Conservation (phyloP, 257 asterid genomes). For the Ajuga chamaepitys region DNA sequence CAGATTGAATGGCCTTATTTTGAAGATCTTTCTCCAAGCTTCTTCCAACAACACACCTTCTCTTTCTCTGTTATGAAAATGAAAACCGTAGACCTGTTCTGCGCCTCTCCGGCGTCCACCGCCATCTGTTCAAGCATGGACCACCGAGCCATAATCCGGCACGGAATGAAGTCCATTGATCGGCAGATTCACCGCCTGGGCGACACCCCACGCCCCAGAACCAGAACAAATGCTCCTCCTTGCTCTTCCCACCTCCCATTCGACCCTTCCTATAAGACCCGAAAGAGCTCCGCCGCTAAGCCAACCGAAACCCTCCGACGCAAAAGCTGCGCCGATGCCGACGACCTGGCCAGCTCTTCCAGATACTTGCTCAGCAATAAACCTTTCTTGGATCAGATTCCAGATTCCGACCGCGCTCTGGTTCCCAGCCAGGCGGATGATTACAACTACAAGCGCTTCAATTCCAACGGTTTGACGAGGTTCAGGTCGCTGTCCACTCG, state of each 20-base stretch:
- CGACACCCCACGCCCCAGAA: slow-evolving; percentile 13
- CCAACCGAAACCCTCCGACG: slow-evolving; percentile 32
- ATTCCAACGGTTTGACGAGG: slow-evolving; percentile 15
- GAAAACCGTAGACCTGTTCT: slow-evolving; percentile 68
- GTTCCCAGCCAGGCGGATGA: slow-evolving; percentile 14
- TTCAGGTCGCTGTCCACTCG: slow-evolving; percentile 43
- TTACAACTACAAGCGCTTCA: slow-evolving; percentile 9
- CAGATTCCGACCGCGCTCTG: slow-evolving; percentile 20
- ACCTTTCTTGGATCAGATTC: slow-evolving; percentile 27
- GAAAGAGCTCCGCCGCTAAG: slow-evolving; percentile 20
- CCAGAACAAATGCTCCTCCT: slow-evolving; percentile 26
- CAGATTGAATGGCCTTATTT: slow-evolving; percentile 19
- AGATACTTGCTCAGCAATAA: slow-evolving; percentile 39
- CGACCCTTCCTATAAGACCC: slow-evolving; percentile 36
- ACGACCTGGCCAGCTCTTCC: slow-evolving; percentile 36
- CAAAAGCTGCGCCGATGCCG: slow-evolving; percentile 63
- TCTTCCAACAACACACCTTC: background rate
- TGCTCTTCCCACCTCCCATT: slow-evolving; percentile 59
- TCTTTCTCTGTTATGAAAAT: slow-evolving; percentile 27
- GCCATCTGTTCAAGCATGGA: slow-evolving; percentile 84
- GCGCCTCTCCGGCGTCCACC: slow-evolving; percentile 84
- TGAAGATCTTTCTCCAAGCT: slow-evolving; percentile 21
- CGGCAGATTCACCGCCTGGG: slow-evolving; percentile 31
- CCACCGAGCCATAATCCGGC: slow-evolving; percentile 45
- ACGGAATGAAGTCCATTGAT: slow-evolving; percentile 18